Base-by-base conservation (phyloP, 768 basidiomycete species). In the Kwoniella bestiolae region DNA sequence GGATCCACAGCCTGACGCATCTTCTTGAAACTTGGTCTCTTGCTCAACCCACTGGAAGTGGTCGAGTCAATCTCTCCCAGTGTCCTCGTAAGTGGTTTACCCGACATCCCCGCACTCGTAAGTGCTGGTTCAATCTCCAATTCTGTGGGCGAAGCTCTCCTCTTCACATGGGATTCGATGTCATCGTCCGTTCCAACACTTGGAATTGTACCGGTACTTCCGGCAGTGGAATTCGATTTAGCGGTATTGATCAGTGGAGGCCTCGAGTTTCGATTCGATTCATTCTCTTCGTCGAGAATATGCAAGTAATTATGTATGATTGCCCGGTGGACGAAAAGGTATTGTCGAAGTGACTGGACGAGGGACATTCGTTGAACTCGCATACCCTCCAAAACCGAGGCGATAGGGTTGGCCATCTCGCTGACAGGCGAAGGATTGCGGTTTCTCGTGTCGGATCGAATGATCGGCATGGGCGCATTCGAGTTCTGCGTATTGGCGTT, bases 291-390 rank as follows among this genome's bases (percentile, higher is more conserved):
- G 55, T 76, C 77, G 3, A 80, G 47, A 66, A 80, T 78, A 41
- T 72, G 56, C 3, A 80, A 60, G 56, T 74, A 77, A 25, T 72
- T 59, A 28, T 74, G 68, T 26, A 80, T 76, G 63, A 80, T 78
- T 12, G 74, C 79, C 31, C 89, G 87, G 78, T 96, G 91, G 38
- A 93, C 91, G 81, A 94, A 97, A 21, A 94, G 89, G 75, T 94
- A 98, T 82, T 98, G 95, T 63, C 94, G 84, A 76, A 94, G 82
- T 79, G 91, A 95, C 83, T 95, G 94, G 77, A 94, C 95, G 67
- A 96, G 82, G 74, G 91, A 93, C 95, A 98, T 98, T 59, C 95
- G 85, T 82, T 97, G 94, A 80, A 94, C 89, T 49, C 95, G 86
- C 89, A 98, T 92, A 77, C 94, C 91, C 81, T 94, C 92, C 56